Conservation (phyloP, 176 grass and related monocot genomes). For the Saccharum spontaneum region DNA sequence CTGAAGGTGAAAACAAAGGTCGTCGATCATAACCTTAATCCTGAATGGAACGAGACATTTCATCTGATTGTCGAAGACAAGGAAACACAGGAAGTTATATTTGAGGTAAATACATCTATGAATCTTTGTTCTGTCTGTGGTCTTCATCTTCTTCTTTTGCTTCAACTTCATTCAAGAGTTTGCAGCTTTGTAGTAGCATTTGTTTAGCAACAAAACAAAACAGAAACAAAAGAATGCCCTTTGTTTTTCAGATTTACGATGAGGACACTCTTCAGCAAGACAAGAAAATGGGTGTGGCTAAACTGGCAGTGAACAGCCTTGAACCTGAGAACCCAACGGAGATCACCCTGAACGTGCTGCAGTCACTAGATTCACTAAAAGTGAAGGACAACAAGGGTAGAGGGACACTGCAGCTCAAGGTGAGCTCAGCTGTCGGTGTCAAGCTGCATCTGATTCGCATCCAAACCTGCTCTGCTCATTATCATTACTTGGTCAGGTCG, state of each 20-base stretch:
- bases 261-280: constrained; percentile 54
- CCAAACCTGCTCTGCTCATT: no score
- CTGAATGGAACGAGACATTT: constrained; percentile 91
- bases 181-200: background rate
- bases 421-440: background rate
- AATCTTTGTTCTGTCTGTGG: no score
- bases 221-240: background rate
- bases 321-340: constrained; percentile 46
- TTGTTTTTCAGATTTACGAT: constrained; percentile 53
- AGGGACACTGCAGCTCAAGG: constrained; percentile 54
- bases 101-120: constrained; percentile 44
- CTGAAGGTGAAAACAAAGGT: constrained; percentile 94
- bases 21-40: constrained; percentile 73
- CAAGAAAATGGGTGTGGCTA: constrained; percentile 46
- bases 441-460: background rate
- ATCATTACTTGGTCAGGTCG: background rate
- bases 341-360: constrained; percentile 37
- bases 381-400: constrained; percentile 60
- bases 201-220: background rate
- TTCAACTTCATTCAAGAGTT: background rate
- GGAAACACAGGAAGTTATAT: constrained; percentile 75
- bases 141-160: background rate
- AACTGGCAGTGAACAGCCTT: constrained; percentile 41
- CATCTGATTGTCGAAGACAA: constrained; percentile 84
- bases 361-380: constrained; percentile 60